Conservation (phyloP, 2,329 filamentous ascomycete genomes). For the Penicillium brevicompactum region DNA sequence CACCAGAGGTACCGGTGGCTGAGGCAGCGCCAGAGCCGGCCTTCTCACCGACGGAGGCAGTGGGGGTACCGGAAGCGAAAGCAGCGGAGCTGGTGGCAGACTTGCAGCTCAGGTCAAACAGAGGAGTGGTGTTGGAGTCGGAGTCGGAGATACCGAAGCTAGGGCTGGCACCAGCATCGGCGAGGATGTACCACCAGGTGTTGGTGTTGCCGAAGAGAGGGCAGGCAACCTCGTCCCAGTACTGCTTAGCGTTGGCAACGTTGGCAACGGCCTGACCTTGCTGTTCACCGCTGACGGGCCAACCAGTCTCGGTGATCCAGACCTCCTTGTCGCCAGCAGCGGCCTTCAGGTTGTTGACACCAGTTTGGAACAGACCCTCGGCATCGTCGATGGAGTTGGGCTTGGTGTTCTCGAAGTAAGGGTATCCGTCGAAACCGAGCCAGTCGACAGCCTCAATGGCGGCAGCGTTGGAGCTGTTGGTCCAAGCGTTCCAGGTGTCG, state of each 20-base stretch:
- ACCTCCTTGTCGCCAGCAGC: conserved; percentile 69
- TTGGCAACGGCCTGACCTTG: conserved; percentile 66
- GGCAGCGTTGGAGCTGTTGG: conserved; percentile 69
- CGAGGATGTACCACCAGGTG: conserved; percentile 49
- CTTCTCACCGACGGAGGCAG: background rate
- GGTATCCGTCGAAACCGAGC: conserved; percentile 81
- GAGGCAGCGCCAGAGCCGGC: conserved; percentile 27
- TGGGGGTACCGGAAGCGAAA: conserved; percentile 23
- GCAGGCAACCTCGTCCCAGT: conserved; percentile 80
- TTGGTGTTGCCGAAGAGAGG: conserved; percentile 47
- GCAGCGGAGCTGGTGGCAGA: conserved; percentile 23
- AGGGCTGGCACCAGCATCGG: conserved; percentile 39
- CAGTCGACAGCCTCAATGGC: conserved; percentile 74
- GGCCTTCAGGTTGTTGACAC: conserved; percentile 61
- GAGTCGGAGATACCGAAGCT: conserved; percentile 44
- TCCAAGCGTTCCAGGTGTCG: conserved; percentile 83
- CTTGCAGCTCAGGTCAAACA: conserved; percentile 41
- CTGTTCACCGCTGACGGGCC: conserved; percentile 71
- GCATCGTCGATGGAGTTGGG: conserved; percentile 67
- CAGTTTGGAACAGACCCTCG: conserved; percentile 67
- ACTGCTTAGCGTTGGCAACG: conserved; percentile 70
- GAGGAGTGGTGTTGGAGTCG: conserved; percentile 37
- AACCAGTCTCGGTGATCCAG: conserved; percentile 89
- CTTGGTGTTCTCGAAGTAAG: conserved; percentile 76
- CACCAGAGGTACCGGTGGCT: conserved; percentile 14